Evolutionary conservation across 2,329 filamentous ascomycete genomes (phyloP), one percentile per base, ranked within the genome.

Genomic region (Neofusicoccum kwambonambiense): DNA sequence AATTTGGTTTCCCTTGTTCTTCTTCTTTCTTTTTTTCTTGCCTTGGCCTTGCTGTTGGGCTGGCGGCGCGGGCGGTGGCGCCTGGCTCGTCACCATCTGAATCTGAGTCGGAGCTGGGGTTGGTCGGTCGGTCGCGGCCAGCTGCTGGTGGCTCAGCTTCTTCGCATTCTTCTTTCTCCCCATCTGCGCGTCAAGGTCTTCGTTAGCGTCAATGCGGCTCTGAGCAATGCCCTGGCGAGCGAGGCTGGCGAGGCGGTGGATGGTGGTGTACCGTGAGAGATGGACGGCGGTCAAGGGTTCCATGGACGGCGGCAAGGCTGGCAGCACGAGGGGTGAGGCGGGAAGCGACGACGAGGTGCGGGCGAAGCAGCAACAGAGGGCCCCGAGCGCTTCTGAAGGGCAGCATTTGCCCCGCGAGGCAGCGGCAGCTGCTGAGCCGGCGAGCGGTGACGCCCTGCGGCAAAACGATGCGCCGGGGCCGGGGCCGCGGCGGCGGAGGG

Each of bases 161-260:
- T 63, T 63, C 49, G 47, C 49, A 15, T 52, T 52, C 61, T 63
- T 63, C 47, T 63, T 63, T 27, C 27, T 63, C 37, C 49, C 61
- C 61, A 63, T 63, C 61, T 63, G 49, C 35, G 39, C 39, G 49
- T 45, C 27, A n/a, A 27, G 13, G 39, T 35, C 4, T 19, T 60
- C 9, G 56, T 60, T 12, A 60, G 56, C 37, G 27, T 45, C 22
- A 44, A n/a, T 34, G 27, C 4, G 12, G 12, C 35, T 39, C 19
- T 37, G 12, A 3, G 12, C 11, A 7, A 17, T 1, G 51, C 22
- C 15, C 11, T 13, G n/a, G 35, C n/a, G 22, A 17, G 44, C 39
- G 19, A 11, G 19, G 12, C 35, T n/a, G 19, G 11, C 17, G 34
- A 56, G 54, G 54, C 39, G 44, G 54, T 12, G 13, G 52, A 42